Conservation (phyloP, 768 basidiomycete species). For the Gyrodon lividus region DNA sequence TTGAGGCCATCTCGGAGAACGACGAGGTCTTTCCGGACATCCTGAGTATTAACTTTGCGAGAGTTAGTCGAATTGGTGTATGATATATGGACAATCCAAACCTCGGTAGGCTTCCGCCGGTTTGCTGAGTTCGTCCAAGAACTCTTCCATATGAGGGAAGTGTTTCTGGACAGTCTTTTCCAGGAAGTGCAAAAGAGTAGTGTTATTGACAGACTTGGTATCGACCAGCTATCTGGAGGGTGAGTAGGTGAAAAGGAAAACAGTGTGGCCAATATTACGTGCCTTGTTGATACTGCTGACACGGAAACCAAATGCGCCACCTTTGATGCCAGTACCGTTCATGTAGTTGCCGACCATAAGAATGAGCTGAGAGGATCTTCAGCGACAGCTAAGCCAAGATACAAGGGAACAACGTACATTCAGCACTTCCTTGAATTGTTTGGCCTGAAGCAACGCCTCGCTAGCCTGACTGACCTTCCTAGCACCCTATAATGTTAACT, state of each 20-base stretch:
- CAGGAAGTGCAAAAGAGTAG: constrained; percentile 91
- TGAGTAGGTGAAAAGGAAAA: constrained; percentile 1
- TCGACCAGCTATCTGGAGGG: constrained; percentile 75
- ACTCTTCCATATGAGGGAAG: constrained; percentile 84
- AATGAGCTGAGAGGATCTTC: constrained; percentile 57
- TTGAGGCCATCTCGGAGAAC: constrained; percentile 78
- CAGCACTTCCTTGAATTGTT: constrained; percentile 84
- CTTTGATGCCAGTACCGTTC: constrained; percentile 95
- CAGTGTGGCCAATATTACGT: constrained; percentile 10
- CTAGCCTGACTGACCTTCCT: constrained; percentile 82
- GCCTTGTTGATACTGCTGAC: constrained; percentile 98
- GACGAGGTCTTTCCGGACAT: constrained; percentile 71
- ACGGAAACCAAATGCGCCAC: constrained; percentile 95
- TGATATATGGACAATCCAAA: constrained; percentile 31
- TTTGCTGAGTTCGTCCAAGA: constrained; percentile 84
- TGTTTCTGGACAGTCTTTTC: constrained; percentile 85
- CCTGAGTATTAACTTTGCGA: constrained; percentile 75
- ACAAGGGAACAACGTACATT: constrained; percentile 52
- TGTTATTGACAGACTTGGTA: constrained; percentile 94
- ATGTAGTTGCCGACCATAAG: constrained; percentile 97
- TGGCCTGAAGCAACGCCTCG: constrained; percentile 74
- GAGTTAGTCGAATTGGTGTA: constrained; percentile 5
- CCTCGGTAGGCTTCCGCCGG: constrained; percentile 94
- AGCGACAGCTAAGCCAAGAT: neutral
- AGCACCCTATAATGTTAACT: constrained; percentile 55